These are phyloP conservation scores for Peronospora destructor DNA, from an alignment of 352 stramenopile species.

Conservation along the genomic window DNA sequence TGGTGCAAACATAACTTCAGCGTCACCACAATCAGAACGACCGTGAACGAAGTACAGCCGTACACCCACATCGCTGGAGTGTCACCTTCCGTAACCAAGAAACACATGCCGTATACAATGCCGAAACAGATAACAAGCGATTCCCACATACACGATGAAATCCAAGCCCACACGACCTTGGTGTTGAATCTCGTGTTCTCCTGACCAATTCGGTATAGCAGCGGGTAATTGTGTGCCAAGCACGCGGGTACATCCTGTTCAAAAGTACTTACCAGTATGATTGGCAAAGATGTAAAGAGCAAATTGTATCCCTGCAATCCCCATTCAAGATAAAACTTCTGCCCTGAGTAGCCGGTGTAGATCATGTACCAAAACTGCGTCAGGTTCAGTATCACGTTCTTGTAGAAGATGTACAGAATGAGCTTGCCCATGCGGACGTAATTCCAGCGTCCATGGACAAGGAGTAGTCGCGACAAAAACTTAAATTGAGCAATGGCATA, in stretches of 20 bases:
- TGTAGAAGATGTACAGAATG: slow-evolving; percentile 94
- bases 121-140: slow-evolving; percentile 81
- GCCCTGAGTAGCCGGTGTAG: slow-evolving; percentile 82
- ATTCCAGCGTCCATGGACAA: slow-evolving; percentile 92
- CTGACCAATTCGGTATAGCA: slow-evolving; percentile 79
- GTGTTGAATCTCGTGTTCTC: slow-evolving; percentile 84
- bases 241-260: slow-evolving; percentile 80
- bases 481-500: slow-evolving; percentile 94
- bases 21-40: slow-evolving; percentile 92
- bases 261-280: slow-evolving; percentile 76
- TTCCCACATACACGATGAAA: slow-evolving; percentile 77
- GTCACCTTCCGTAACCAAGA: slow-evolving; percentile 74
- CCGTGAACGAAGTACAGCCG: slow-evolving; percentile 90
- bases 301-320: slow-evolving; percentile 86
- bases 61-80: slow-evolving; percentile 91
- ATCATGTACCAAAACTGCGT: slow-evolving; percentile 94
- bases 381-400: slow-evolving; percentile 93
- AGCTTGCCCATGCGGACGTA: slow-evolving; percentile 91
- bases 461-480: slow-evolving; percentile 85
- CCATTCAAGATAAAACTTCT: slow-evolving; percentile 86
- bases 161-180: slow-evolving; percentile 77
- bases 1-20: slow-evolving; percentile 89
- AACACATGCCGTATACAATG: slow-evolving; percentile 73
- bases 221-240: slow-evolving; percentile 57
- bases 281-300: slow-evolving; percentile 80